Evolutionary conservation across 208 protist species (phyloP), one percentile per base, ranked within the genome.

Genomic region (Trypanosoma brucei): DNA sequence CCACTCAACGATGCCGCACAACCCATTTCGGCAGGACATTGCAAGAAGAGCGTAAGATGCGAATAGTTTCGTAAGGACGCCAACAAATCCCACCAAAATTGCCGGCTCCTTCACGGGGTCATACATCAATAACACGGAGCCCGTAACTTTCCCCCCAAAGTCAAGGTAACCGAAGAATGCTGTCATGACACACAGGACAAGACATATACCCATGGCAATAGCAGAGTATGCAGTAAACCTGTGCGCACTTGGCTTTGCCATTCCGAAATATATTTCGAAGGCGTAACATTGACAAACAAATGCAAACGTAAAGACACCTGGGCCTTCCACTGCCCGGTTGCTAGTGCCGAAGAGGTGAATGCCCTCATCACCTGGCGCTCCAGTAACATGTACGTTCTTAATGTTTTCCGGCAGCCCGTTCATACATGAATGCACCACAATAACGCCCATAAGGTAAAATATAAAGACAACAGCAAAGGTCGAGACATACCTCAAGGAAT

Each of bases 161-260:
- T 86, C 82, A 3, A 83, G 53, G 70, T 90, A 86, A 6, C 86
- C 85, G 44, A 86, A 86, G 51, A 88, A 37, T 1, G 79, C 78
- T 6, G 72, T 64, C 35, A 77, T 50, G 38, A 69, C 53, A 76
- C 88, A 91, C 22, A 91, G 55, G 1, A 68, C 53, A n/a, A 77
- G 75, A 66, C 79, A 88, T n/a, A 91, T 49, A 9, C 42, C 33
- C 42, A 86, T 77, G 5, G 72, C 74, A n/a, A 88, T 55, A 7
- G 55, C 48, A 22, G 77, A 68, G 9, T 62, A 66, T 1, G 79
- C 30, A 53, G 68, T 76, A 59, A 88, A 78, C 39, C 75, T 71
- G 7, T 34, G 60, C 55, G 59, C 70, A 22, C 72, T 75, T 9
- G 60, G 61, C 0, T 75, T 67, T 33, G 70, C 46, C 53, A 87